Evolutionary conservation across 2,329 filamentous ascomycete genomes (phyloP).

Genomic region (Ambrosiella xylebori): DNA sequence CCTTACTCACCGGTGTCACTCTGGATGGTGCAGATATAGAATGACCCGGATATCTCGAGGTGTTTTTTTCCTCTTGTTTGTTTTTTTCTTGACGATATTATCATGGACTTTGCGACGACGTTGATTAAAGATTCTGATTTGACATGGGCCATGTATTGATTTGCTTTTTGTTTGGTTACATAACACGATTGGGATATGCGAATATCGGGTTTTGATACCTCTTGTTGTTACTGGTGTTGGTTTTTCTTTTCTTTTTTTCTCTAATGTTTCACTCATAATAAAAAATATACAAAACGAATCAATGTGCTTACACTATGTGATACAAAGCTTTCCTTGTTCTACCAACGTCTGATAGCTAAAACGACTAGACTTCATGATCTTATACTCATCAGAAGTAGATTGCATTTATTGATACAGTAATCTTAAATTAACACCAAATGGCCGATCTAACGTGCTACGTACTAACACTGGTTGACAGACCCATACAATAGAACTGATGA

Average conservation of each 20-base stretch:
- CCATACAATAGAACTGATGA: too few relatives aligned
- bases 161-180: background rate
- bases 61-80: background rate
- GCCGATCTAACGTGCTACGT: too few relatives aligned
- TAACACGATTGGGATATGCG: constrained; percentile 1
- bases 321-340: background rate
- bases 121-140: constrained; percentile 1
- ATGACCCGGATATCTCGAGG: background rate
- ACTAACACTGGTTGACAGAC: too few relatives aligned
- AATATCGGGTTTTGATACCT: constrained; percentile 1
- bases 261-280: background rate
- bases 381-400: too few relatives aligned
- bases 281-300: background rate
- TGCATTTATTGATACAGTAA: too few relatives aligned
- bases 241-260: background rate
- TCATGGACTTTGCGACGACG: background rate
- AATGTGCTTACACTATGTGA: background rate
- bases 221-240: background rate
- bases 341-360: too few relatives aligned
- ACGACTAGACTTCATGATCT: too few relatives aligned
- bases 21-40: background rate
- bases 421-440: too few relatives aligned
- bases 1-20: background rate
- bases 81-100: background rate
- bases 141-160: background rate